Conservation (phyloP, 2,329 filamentous ascomycete genomes). For the Corniculantispora saksenae region DNA sequence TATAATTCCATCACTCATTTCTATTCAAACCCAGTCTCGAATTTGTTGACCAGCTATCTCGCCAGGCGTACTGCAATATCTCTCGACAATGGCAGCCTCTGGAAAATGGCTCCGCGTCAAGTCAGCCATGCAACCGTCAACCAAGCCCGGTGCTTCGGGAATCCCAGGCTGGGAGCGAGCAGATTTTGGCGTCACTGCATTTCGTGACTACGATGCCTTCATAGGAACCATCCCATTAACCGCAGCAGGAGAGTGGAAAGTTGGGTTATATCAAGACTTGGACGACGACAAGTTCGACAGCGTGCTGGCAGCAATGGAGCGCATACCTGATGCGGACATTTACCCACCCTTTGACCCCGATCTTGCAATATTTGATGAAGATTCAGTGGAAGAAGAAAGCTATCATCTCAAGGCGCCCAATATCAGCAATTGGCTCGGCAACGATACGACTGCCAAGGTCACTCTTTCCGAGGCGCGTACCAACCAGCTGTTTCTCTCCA, state of each 20-base stretch:
- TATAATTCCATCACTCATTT: too few relatives aligned
- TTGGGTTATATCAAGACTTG: neutral
- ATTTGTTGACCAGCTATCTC: too few relatives aligned
- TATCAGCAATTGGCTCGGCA: neutral
- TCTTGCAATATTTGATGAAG: neutral
- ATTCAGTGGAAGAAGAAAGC: neutral
- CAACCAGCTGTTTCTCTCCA: neutral
- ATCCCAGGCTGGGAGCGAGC: too few relatives aligned
- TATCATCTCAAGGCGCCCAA: neutral
- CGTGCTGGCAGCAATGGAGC: neutral
- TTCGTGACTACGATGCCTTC: neutral
- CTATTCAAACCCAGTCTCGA: too few relatives aligned
- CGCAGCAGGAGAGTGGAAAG: neutral
- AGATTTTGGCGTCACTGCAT: neutral
- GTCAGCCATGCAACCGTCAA: too few relatives aligned
- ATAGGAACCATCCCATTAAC: neutral
- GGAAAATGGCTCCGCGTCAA: too few relatives aligned
- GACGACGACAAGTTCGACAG: neutral
- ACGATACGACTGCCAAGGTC: neutral
- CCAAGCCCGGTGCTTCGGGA: too few relatives aligned
- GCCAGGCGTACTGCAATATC: too few relatives aligned
- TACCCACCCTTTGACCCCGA: neutral
- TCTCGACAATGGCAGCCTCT: too few relatives aligned
- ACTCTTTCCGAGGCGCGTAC: neutral
- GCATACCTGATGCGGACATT: neutral